Evolutionary conservation across 2,329 filamentous ascomycete species (phyloP).

Genomic region (Verticillium zaregamsianum): DNA sequence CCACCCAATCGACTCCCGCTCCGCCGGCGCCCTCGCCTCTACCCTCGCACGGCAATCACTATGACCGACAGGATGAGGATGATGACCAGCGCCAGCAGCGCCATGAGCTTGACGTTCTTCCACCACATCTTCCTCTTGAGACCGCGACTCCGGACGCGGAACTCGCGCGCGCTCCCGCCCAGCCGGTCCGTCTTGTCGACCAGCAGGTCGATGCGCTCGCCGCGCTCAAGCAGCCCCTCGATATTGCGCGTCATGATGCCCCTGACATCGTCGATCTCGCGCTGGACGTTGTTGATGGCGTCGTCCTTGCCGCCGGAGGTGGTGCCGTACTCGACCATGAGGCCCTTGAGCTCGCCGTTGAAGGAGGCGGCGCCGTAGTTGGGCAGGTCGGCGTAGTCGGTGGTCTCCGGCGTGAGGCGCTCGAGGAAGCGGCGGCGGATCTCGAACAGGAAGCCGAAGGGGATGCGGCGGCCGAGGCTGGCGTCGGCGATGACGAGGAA

Average conservation of each 20-base stretch:
- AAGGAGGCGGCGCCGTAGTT: conserved; percentile 89
- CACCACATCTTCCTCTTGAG: conserved; percentile 97
- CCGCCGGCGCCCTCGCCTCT: conserved; percentile 29
- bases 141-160: conserved; percentile 79
- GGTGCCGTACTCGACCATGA: conserved; percentile 83
- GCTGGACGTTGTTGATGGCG: conserved; percentile 76
- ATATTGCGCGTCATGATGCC: conserved; percentile 97
- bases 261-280: conserved; percentile 87
- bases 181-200: conserved; percentile 96
- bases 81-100: conserved; percentile 66
- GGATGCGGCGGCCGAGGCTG: conserved; percentile 78
- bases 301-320: conserved; percentile 72
- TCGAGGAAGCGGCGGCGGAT: conserved; percentile 83
- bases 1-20: not conserved
- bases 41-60: conserved; percentile 40
- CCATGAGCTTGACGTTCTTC: conserved; percentile 98
- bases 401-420: conserved; percentile 59
- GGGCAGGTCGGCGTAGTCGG: conserved; percentile 73
- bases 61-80: conserved; percentile 52
- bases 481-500: conserved; percentile 87
- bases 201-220: conserved; percentile 87
- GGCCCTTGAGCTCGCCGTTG: conserved; percentile 69
- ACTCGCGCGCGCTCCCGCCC: conserved; percentile 84
- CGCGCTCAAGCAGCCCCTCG: conserved; percentile 80
- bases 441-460: conserved; percentile 88